Evolutionary conservation across 225 moss, liverwort and hornwort genomes (phyloP), one percentile per base, ranked within the genome.

Genomic region (Takakia lepidozioides): DNA sequence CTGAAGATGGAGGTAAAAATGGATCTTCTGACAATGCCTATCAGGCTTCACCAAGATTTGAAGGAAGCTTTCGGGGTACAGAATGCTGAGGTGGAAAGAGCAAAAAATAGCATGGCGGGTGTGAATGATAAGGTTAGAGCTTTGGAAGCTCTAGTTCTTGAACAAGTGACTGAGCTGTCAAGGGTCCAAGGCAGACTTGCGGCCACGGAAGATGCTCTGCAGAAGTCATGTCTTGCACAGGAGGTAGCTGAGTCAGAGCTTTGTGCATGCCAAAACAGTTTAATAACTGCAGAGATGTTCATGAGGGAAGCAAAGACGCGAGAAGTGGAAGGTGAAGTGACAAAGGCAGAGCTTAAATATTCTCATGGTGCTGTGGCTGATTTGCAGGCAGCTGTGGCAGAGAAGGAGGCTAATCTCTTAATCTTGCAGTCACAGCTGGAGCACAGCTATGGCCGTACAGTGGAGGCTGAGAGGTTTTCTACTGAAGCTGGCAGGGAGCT

Each of bases 261-360:
- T n/a, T n/a, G n/a, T n/a, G n/a, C n/a, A n/a, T n/a, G n/a, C n/a
- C n/a, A n/a, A n/a, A n/a, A n/a, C n/a, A n/a, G n/a, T n/a, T n/a
- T n/a, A n/a, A n/a, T n/a, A n/a, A n/a, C n/a, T n/a, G 46, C 70
- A 27, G 53, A 46, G 24, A 62, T 63, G 29, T 56, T 63, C 36
- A 39, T 43, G 63, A 51, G 60, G 30, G 49, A 64, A 25, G 21
- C 58, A 14, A 57, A 48, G 19, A 13, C 54, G n/a, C 63, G 67
- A 21, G 18, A 60, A 5, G 28, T 29, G 21, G 60, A 11, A 43
- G 49, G 63, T 46, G 42, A 20, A 11, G 29, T 56, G 16, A 44
- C 63, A 17, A 56, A 38, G 49, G 48, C 69, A 48, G 73, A 70
- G 45, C 73, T 79, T 49, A 34, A 70, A 45, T 55, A 28, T 46